Conservation (phyloP, 2,329 filamentous ascomycete species). For the Diplodia sapinea region DNA sequence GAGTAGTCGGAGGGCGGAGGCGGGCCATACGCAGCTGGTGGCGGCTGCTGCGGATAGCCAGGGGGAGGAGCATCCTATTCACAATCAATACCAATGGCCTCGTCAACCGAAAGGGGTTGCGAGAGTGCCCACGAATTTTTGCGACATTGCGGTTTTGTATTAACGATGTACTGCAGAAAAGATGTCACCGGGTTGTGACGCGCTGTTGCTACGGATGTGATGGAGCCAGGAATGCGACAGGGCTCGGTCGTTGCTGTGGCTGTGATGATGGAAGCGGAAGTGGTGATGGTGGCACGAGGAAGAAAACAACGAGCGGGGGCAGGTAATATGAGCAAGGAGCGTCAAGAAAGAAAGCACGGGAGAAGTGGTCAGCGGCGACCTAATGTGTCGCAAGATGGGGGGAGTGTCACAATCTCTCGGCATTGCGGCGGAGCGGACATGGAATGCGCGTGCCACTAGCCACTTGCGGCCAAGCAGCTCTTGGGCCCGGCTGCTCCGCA, state of each 20-base stretch:
- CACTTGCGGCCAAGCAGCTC: constrained; percentile 17
- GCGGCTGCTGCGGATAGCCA: constrained; percentile 23
- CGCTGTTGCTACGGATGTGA: neutral
- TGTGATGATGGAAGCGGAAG: neutral
- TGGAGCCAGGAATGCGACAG: neutral
- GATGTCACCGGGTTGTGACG: neutral
- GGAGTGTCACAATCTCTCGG: constrained; percentile 27
- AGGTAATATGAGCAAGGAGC: neutral
- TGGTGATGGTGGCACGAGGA: neutral
- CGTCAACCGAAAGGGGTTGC: neutral
- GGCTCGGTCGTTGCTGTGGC: neutral
- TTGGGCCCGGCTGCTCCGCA: constrained; percentile 12
- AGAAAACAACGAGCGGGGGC: neutral
- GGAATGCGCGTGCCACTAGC: constrained; percentile 18
- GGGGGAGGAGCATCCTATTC: constrained; percentile 19
- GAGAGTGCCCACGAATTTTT: constrained; percentile 7
- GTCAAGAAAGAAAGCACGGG: constrained; percentile 3
- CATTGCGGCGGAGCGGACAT: constrained; percentile 24
- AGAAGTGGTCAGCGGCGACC: constrained; percentile 1
- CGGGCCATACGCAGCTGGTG: constrained; percentile 19
- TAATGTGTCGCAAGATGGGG: constrained; percentile 19
- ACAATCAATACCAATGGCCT: neutral
- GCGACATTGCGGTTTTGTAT: constrained; percentile 1
- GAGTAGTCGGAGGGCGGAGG: constrained; percentile 21
- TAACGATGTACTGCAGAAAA: neutral